Conservation (phyloP, 805 yeast species). For the Brettanomyces bruxellensis region DNA sequence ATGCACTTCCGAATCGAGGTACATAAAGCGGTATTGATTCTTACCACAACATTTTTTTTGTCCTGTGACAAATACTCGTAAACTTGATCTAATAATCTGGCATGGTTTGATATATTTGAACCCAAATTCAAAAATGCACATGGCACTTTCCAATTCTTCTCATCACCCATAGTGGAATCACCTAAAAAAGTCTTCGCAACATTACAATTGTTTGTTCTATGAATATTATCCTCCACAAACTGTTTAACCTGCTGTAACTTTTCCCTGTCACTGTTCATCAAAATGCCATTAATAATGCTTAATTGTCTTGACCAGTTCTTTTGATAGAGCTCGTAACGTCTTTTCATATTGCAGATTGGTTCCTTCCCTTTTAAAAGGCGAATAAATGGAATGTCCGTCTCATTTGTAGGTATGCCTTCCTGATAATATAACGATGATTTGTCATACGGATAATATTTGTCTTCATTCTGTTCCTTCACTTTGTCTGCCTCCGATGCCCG, state of each 20-base stretch:
- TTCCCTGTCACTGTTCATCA: constrained; percentile 26
- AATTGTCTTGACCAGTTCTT: constrained; percentile 30
- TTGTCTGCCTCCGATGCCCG: neutral
- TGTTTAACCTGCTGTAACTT: constrained; percentile 25
- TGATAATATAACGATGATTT: constrained; percentile 8
- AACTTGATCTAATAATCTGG: constrained; percentile 25
- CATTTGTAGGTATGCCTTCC: constrained; percentile 12
- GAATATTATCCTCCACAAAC: constrained; percentile 9
- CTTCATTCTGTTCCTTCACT: neutral
- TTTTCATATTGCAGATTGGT: constrained; percentile 25
- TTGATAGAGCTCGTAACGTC: constrained; percentile 33
- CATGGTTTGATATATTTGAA: constrained; percentile 32
- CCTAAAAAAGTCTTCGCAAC: neutral
- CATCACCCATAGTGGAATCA: neutral
- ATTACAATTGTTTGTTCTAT: constrained; percentile 2
- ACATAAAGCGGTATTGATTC: constrained; percentile 9
- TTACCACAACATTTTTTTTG: constrained; percentile 7
- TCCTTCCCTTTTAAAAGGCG: constrained; percentile 36
- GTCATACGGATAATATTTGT: constrained; percentile 1
- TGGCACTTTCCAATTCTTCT: constrained; percentile 17
- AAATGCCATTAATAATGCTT: constrained; percentile 19
- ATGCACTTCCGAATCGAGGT: constrained; percentile 7
- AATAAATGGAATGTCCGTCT: constrained; percentile 30
- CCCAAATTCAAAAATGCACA: constrained; percentile 33
- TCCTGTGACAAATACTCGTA: constrained; percentile 11